These are phyloP conservation scores for Pelargonium myrrhifolium DNA, from an alignment of 441 rosid species.

Conservation along the genomic window DNA sequence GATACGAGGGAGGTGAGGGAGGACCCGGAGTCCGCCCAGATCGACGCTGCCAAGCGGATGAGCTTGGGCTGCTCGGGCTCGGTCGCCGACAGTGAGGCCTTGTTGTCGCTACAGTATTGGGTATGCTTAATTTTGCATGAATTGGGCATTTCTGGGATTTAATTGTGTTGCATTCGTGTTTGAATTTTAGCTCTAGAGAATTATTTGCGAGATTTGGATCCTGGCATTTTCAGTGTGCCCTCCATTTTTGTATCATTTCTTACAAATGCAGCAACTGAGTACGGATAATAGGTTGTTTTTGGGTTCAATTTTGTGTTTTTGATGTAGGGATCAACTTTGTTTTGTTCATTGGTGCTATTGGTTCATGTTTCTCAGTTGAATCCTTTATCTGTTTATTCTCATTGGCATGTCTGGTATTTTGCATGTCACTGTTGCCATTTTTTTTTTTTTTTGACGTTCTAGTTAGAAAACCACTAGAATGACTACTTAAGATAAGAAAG, in stretches of 20 bases:
- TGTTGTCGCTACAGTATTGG: constrained; percentile 78
- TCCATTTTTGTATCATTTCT: no score
- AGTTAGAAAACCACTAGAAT: not conserved
- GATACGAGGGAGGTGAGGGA: constrained; percentile 26
- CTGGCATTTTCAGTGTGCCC: not conserved
- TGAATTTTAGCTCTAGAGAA: not conserved
- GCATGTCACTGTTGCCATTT: not conserved
- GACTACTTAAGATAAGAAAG: no score
- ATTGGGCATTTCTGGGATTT: constrained; percentile 13
- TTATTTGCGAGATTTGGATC: not conserved
- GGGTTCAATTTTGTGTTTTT: not conserved
- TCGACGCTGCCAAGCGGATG: constrained; percentile 90
- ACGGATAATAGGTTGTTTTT: no score
- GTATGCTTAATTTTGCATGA: constrained; percentile 25
- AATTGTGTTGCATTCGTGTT: not conserved
- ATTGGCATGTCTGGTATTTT: not conserved
- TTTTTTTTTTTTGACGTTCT: not conserved
- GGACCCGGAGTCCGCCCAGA: constrained; percentile 85
- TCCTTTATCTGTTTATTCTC: not conserved
- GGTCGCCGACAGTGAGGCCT: constrained; percentile 40
- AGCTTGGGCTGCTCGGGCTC: constrained; percentile 66
- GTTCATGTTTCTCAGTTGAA: not conserved
- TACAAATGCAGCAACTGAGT: no score
- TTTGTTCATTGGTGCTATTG: not conserved
- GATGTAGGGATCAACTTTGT: not conserved